These are phyloP conservation scores for Nakazawaea ernobii DNA, from an alignment of 805 yeast genomes.

Conservation along the genomic window DNA sequence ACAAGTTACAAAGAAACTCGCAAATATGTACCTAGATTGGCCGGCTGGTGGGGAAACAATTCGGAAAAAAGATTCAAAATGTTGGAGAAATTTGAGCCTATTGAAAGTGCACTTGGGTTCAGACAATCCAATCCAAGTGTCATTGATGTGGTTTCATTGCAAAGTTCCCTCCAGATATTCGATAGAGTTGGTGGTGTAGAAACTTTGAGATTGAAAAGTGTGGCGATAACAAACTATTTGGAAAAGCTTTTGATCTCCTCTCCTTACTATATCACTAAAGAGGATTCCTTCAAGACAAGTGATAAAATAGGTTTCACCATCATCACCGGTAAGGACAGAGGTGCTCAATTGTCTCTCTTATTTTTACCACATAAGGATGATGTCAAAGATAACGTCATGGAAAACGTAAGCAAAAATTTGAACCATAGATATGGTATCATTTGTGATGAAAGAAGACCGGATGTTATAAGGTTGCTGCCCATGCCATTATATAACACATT, in stretches of 20 bases:
- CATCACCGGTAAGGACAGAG: slow-evolving; percentile 73
- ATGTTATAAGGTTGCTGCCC: slow-evolving; percentile 88
- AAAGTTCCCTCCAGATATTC: slow-evolving; percentile 59
- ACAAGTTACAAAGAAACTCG: slow-evolving; percentile 26
- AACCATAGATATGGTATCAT: slow-evolving; percentile 54
- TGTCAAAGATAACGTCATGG: slow-evolving; percentile 51
- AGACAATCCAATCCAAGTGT: slow-evolving; percentile 91
- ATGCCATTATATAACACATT: slow-evolving; percentile 78
- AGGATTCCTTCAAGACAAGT: slow-evolving; percentile 16
- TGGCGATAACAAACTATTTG: slow-evolving; percentile 52
- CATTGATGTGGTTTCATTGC: slow-evolving; percentile 70
- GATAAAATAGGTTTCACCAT: slow-evolving; percentile 48
- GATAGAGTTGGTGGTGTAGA: slow-evolving; percentile 58
- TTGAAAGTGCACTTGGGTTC: slow-evolving; percentile 80
- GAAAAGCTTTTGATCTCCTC: slow-evolving; percentile 41
- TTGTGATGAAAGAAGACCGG: slow-evolving; percentile 86
- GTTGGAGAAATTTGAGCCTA: slow-evolving; percentile 75
- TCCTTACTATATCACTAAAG: slow-evolving; percentile 34
- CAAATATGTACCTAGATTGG: slow-evolving; percentile 57
- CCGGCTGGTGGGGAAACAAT: slow-evolving; percentile 98
- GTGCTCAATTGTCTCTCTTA: slow-evolving; percentile 76
- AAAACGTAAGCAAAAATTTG: slow-evolving; percentile 43
- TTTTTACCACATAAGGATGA: slow-evolving; percentile 46
- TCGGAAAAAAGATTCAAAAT: slow-evolving; percentile 65
- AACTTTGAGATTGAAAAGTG: slow-evolving; percentile 48